Evolutionary conservation across 208 protist genomes (phyloP), one percentile per base, ranked within the genome.

Genomic region (Leishmania lainsoni): DNA sequence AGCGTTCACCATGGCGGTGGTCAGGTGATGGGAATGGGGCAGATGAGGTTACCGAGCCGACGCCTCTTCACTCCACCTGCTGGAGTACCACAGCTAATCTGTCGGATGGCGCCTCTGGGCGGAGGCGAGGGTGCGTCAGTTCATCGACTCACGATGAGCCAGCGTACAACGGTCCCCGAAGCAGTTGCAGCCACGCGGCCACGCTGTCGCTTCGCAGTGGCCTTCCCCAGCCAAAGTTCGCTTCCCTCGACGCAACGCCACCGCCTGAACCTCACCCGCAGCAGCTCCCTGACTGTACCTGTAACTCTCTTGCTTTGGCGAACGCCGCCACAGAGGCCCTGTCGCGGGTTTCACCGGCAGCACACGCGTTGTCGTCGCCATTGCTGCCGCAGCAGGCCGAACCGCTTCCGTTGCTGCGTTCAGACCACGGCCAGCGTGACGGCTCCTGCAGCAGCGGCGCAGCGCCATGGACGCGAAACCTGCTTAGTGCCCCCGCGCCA

Each of bases 171-270:
- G 32, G 35, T 20, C 20, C 68, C 68, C 16, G 22, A 8, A 16
- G 20, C 8, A n/a, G 68, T 45, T 20, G 68, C 35, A 9, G 12
- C 20, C 42, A n/a, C 56, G 6, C 29, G n/a, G 65, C 29, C 42
- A 52, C 42, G 39, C n/a, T 70, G 48, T 35, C 80, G 42, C 75
- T 76, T 17, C 35, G 39, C 74, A 74, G 74, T 29, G 14, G 26
- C n/a, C 26, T 68, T 5, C 73, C 72, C 20, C 5, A 10, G 6
- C 51, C 72, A n/a, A 68, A n/a, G 22, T n/a, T 51, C 10, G 61
- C 52, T 9, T 79, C 74, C 2, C 74, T 39, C 63, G 35, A 69
- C 63, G 17, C 32, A 69, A 48, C 63, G 63, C 63, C 35, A 20
- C 35, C 29, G 35, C 63, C 63, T 45, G 35, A 10, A 3, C 63